phyloP scores from a whole-genome alignment of 2,329 filamentous ascomycete genomes.

The Coniella lustricola region DNA sequence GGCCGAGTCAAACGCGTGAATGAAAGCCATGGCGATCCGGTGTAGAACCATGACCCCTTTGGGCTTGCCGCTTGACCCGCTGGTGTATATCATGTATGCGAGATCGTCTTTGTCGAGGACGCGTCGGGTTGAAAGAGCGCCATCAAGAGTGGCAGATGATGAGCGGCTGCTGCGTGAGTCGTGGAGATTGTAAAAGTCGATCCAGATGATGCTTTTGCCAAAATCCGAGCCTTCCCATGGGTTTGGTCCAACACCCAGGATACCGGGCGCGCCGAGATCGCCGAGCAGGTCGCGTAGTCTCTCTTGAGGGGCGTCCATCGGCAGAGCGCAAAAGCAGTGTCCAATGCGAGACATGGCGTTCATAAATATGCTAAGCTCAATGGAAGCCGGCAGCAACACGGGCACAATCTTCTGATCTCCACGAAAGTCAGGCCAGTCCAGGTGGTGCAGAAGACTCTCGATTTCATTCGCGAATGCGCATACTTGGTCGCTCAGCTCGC shows the following conservation, averaged over 20 bases:
- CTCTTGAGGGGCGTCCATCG: slow-evolving; percentile 26
- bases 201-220: no score
- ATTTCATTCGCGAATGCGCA: no score
- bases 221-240: slow-evolving; percentile 23
- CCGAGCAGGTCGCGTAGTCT: slow-evolving; percentile 22
- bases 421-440: slow-evolving; percentile 4
- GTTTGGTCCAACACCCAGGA: slow-evolving; percentile 21
- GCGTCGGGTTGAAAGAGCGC: no score
- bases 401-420: slow-evolving; percentile 10
- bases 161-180: no score
- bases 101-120: not conserved
- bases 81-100: slow-evolving; percentile 61
- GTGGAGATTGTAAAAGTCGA: no score
- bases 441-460: not conserved
- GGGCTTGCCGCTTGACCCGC: slow-evolving; percentile 78
- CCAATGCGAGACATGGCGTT: slow-evolving; percentile 26
- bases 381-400: slow-evolving; percentile 10
- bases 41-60: slow-evolving; percentile 60
- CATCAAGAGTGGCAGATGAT: no score
- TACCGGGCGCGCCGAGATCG: slow-evolving; percentile 21
- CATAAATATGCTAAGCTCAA: slow-evolving; percentile 8
- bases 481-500: no score
- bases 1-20: no score
- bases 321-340: slow-evolving; percentile 29
- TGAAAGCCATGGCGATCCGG: not conserved